A percentile compares a stretch with the other conserved stretches of the same genome.
Conservation (phyloP, 23 red algal genomes). For the Agarophyton chilense region DNA sequence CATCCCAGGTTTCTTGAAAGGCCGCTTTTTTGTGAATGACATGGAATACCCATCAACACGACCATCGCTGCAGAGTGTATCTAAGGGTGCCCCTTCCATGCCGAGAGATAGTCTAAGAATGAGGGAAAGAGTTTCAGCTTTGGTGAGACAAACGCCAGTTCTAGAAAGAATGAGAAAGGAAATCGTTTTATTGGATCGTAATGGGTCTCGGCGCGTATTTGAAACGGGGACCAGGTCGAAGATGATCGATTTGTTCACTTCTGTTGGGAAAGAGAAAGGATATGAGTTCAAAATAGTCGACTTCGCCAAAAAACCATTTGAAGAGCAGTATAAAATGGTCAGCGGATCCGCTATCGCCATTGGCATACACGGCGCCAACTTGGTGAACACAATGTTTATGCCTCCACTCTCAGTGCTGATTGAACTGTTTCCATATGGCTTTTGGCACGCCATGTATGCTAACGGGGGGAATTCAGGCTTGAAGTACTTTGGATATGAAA, state of each 20-base stretch:
- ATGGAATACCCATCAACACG: conserved; percentile 70
- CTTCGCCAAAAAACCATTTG: conserved; percentile 68
- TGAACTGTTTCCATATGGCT: conserved; percentile 85
- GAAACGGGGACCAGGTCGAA: conserved; percentile 26
- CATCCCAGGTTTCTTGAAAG: conserved; percentile 80
- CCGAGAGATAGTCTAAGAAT: conserved; percentile 63
- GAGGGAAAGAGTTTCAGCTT: conserved; percentile 52
- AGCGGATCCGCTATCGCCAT: conserved; percentile 70
- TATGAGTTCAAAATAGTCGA: conserved; percentile 58
- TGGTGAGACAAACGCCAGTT: conserved; percentile 31
- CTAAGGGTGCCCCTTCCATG: conserved; percentile 19
- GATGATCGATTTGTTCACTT: conserved; percentile 44
- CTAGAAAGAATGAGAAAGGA: conserved; percentile 28
- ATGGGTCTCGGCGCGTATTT: conserved; percentile 71
- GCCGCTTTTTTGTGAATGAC: conserved; percentile 80
- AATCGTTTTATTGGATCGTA: conserved; percentile 74
- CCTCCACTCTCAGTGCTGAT: conserved; percentile 77
- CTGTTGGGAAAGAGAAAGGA: conserved; percentile 38
- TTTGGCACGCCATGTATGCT: conserved; percentile 89
- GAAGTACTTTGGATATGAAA: conserved; percentile 74
- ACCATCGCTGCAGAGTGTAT: conserved; percentile 43
- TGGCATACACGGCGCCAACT: conserved; percentile 89
- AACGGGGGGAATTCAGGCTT: conserved; percentile 84
- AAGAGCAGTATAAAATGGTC: conserved; percentile 68
- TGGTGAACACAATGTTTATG: conserved; percentile 92